Evolutionary conservation across 306 rosid genomes (phyloP).

Genomic region (Cyclanthera cordifolia): DNA sequence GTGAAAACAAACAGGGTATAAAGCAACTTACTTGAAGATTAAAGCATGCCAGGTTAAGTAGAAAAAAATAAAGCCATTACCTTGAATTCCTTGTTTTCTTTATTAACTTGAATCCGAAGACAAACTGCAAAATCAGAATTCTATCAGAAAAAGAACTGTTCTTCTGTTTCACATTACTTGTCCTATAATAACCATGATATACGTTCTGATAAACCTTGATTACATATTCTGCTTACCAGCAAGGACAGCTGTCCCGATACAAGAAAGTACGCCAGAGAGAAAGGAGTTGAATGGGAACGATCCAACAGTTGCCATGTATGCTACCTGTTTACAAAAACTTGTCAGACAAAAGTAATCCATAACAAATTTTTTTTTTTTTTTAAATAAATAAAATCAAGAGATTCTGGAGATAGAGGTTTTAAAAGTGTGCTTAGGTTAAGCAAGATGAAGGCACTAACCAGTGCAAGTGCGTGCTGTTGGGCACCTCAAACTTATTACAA

Average conservation of each 20-base stretch:
- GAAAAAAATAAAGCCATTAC: conserved; percentile 19
- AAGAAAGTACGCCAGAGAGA: conserved; percentile 80
- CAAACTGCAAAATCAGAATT: conserved; percentile 44
- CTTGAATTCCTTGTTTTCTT: conserved; percentile 90
- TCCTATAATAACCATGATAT: background rate
- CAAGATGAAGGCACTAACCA: background rate
- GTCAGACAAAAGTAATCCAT: background rate
- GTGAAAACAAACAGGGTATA: background rate
- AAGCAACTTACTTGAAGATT: background rate
- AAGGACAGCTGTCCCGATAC: conserved; percentile 78
- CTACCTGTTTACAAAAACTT: conserved; percentile 40
- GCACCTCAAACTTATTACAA: background rate
- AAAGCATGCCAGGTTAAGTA: background rate
- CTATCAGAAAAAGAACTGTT: background rate
- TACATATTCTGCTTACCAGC: conserved; percentile 52
- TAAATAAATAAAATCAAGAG: background rate
- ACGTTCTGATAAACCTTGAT: background rate
- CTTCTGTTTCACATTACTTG: background rate
- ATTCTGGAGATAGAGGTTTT: background rate
- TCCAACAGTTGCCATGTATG: conserved; percentile 67
- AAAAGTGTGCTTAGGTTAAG: background rate
- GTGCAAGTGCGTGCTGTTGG: background rate
- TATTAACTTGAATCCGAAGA: conserved; percentile 90
- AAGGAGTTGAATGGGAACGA: conserved; percentile 91
- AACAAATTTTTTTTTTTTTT: too few relatives aligned